phyloP scores from a whole-genome alignment of 345 rosid genomes.

The Eucalyptus curtisii region DNA sequence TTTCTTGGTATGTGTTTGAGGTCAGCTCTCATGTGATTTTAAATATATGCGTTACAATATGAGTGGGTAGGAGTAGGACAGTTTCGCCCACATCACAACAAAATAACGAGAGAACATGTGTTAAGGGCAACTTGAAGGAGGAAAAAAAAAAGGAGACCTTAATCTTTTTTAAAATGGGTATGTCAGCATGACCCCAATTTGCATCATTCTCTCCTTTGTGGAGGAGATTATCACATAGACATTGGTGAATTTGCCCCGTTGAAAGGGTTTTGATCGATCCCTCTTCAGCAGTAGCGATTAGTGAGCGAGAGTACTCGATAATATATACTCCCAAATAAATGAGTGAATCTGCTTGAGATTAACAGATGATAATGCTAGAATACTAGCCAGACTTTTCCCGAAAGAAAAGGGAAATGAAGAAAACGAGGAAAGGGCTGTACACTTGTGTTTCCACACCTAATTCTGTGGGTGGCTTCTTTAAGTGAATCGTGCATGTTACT shows the following conservation, averaged over 20 bases:
- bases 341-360: neutral
- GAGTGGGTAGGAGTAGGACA: neutral
- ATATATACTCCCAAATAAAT: neutral
- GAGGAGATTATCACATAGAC: neutral
- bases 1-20: neutral
- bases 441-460: neutral
- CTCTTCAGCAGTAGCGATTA: neutral
- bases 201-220: neutral
- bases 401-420: neutral
- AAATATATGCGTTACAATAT: neutral
- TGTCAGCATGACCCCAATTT: neutral
- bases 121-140: neutral
- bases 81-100: neutral
- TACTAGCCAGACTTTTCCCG: neutral
- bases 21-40: neutral
- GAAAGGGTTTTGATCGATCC: neutral
- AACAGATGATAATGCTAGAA: neutral
- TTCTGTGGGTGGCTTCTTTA: neutral
- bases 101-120: neutral
- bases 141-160: neutral
- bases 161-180: neutral
- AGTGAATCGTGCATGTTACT: neutral
- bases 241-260: neutral
- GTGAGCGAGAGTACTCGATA: neutral
- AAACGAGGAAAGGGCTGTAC: neutral